phyloP scores from a whole-genome alignment of 441 rosid genomes.

The Breynia disticha region DNA sequence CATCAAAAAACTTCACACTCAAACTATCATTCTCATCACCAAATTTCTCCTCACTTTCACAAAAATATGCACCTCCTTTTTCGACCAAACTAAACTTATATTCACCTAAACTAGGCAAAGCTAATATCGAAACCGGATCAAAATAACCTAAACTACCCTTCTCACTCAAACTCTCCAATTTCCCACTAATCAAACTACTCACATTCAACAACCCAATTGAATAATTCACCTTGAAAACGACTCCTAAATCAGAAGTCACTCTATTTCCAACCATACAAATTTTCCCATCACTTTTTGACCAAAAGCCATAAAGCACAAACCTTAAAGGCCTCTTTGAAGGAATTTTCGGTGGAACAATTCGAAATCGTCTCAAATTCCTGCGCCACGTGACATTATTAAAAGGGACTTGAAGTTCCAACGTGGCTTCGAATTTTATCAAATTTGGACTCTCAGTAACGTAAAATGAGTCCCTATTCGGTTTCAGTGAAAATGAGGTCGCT shows the following conservation, averaged over 20 bases:
- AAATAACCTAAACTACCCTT: slow-evolving; percentile 30
- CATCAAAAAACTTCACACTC: slow-evolving; percentile 9
- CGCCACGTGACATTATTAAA: slow-evolving; percentile 13
- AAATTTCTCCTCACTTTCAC: slow-evolving; percentile 18
- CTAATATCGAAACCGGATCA: slow-evolving; percentile 51
- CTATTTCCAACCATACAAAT: slow-evolving; percentile 89
- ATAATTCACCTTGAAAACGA: slow-evolving; percentile 53
- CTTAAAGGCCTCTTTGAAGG: slow-evolving; percentile 24
- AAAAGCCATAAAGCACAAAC: slow-evolving; percentile 54
- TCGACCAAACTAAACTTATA: slow-evolving; percentile 48
- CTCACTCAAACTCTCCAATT: slow-evolving; percentile 38
- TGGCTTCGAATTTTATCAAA: slow-evolving; percentile 39
- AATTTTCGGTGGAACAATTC: slow-evolving; percentile 45
- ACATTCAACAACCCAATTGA: slow-evolving; percentile 25
- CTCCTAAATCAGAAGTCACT: slow-evolving; percentile 23
- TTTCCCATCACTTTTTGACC: slow-evolving; percentile 58
- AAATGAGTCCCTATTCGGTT: slow-evolving; percentile 8
- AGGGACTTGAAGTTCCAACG: slow-evolving; percentile 31
- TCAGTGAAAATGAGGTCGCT: slow-evolving; percentile 19
- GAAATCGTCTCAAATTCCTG: slow-evolving; percentile 27
- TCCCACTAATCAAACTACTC: slow-evolving; percentile 53
- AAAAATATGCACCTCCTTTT: slow-evolving; percentile 19
- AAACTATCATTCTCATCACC: slow-evolving; percentile 22
- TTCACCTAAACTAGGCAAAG: slow-evolving; percentile 31
- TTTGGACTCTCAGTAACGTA: slow-evolving; percentile 17